These are phyloP conservation scores for Amanita molliuscula DNA, from an alignment of 768 basidiomycete genomes.

Conservation along the genomic window DNA sequence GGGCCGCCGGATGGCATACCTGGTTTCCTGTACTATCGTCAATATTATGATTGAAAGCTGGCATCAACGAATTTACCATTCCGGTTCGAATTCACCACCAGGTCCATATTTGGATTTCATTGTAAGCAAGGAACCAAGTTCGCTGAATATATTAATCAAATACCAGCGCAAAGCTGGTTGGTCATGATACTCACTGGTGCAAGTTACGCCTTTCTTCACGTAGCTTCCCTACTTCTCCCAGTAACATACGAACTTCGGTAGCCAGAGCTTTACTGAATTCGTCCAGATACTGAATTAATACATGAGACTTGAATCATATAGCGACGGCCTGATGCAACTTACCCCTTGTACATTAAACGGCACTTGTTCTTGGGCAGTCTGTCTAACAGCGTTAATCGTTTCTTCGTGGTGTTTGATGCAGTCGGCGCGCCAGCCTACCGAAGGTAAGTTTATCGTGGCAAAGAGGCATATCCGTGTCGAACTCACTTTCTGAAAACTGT, in stretches of 20 bases:
- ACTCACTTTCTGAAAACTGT: slow-evolving; percentile 46
- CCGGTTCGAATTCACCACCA: slow-evolving; percentile 78
- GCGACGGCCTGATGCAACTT: slow-evolving; percentile 17
- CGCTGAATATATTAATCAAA: slow-evolving; percentile 29
- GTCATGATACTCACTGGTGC: slow-evolving; percentile 51
- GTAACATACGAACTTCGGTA: slow-evolving; percentile 72
- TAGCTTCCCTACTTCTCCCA: slow-evolving; percentile 75
- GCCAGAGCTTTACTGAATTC: slow-evolving; percentile 83
- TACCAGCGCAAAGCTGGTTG: slow-evolving; percentile 1
- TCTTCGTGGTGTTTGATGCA: slow-evolving; percentile 55
- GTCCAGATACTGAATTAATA: slow-evolving; percentile 54
- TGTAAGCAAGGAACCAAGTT: slow-evolving; percentile 62
- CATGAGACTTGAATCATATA: background rate
- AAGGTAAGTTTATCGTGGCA: background rate
- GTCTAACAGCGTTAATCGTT: slow-evolving; percentile 54
- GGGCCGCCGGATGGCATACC: slow-evolving; percentile 8
- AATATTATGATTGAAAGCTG: background rate
- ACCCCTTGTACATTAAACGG: slow-evolving; percentile 81
- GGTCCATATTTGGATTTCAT: slow-evolving; percentile 71
- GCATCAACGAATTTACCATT: slow-evolving; percentile 44
- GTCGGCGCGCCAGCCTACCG: slow-evolving; percentile 58
- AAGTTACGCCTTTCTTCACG: slow-evolving; percentile 69
- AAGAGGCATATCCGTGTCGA: background rate
- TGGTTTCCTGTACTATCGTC: slow-evolving; percentile 28
- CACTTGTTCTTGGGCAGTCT: slow-evolving; percentile 67